A percentile compares a stretch with the other conserved stretches of the same genome.
Evolutionary conservation across 768 basidiomycete species (phyloP).

Genomic region (Trametes elegans): DNA sequence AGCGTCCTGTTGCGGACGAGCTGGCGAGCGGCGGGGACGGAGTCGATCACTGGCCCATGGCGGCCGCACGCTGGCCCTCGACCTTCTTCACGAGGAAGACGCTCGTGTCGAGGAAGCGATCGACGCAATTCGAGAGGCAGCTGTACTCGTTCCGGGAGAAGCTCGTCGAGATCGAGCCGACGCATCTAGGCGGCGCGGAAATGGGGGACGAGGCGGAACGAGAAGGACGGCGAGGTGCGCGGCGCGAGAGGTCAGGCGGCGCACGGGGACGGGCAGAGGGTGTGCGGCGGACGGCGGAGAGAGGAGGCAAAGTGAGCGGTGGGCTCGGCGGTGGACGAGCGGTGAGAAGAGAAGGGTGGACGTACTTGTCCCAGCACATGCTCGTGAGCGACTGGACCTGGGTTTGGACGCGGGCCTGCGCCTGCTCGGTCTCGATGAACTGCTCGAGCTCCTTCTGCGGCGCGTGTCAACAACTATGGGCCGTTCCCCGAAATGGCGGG

Average conservation of each 20-base stretch:
- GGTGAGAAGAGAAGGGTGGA: no score
- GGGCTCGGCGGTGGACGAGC: not conserved
- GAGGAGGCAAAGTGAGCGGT: not conserved
- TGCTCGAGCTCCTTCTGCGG: conserved; percentile 75
- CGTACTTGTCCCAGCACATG: conserved; percentile 92
- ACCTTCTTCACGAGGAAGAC: conserved; percentile 76
- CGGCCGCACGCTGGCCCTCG: conserved; percentile 45
- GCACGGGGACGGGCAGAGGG: not conserved
- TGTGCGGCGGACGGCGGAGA: no score
- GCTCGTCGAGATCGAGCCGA: conserved; percentile 71
- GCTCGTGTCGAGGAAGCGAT: conserved; percentile 86
- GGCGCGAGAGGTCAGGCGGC: not conserved
- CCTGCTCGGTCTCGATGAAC: conserved; percentile 83
- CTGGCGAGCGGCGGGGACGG: not conserved
- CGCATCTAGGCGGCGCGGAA: conserved; percentile 52
- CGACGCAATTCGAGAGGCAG: conserved; percentile 89
- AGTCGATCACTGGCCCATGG: conserved; percentile 13
- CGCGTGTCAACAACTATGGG: conserved; percentile 5
- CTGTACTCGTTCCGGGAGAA: conserved; percentile 79
- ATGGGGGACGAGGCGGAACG: conserved; percentile 10
- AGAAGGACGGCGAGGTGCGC: conserved; percentile 9
- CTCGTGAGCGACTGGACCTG: conserved; percentile 76
- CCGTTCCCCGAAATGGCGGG: conserved; percentile 3
- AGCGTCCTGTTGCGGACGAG: not conserved
- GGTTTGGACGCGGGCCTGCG: conserved; percentile 67